Evolutionary conservation across 768 basidiomycete species (phyloP).

Genomic region (Collybia mongolica): DNA sequence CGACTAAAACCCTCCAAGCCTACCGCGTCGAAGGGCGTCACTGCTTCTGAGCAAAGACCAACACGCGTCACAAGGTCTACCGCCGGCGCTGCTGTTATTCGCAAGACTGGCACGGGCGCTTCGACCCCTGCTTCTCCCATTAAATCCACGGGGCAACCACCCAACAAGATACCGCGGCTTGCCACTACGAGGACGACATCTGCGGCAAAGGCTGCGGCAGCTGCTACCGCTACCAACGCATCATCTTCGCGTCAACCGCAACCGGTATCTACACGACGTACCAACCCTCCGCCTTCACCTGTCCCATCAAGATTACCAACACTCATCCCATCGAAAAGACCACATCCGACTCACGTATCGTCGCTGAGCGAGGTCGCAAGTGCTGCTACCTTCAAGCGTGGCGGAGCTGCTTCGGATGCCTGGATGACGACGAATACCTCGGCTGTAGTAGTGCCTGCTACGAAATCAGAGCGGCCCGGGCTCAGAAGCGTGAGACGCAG

Average conservation of each 20-base stretch:
- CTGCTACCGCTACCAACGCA: constrained; percentile 35
- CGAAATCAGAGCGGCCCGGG: constrained; percentile 73
- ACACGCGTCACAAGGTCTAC: constrained; percentile 73
- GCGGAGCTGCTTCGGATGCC: constrained; percentile 39
- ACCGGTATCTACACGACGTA: constrained; percentile 26
- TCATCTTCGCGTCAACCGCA: constrained; percentile 15
- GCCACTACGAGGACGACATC: constrained; percentile 51
- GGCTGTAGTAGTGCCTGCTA: constrained; percentile 69
- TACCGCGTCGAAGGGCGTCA: constrained; percentile 42
- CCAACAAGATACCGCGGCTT: constrained; percentile 72
- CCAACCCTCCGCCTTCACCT: constrained; percentile 54
- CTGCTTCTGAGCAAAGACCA: constrained; percentile 71
- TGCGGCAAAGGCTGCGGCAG: constrained; percentile 41
- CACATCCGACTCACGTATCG: constrained; percentile 34
- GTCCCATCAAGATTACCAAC: constrained; percentile 79
- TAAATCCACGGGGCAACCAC: constrained; percentile 46
- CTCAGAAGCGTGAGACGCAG: constrained; percentile 71
- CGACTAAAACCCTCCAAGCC: constrained; percentile 38
- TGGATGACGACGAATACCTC: constrained; percentile 78
- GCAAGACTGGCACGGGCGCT: constrained; percentile 45
- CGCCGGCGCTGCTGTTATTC: constrained; percentile 52
- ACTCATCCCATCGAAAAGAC: constrained; percentile 57
- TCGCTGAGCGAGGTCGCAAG: constrained; percentile 52
- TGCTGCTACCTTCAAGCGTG: constrained; percentile 37
- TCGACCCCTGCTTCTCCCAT: constrained; percentile 38